phyloP scores from a whole-genome alignment of 768 basidiomycete species.

The Tephrocybe sp. region DNA sequence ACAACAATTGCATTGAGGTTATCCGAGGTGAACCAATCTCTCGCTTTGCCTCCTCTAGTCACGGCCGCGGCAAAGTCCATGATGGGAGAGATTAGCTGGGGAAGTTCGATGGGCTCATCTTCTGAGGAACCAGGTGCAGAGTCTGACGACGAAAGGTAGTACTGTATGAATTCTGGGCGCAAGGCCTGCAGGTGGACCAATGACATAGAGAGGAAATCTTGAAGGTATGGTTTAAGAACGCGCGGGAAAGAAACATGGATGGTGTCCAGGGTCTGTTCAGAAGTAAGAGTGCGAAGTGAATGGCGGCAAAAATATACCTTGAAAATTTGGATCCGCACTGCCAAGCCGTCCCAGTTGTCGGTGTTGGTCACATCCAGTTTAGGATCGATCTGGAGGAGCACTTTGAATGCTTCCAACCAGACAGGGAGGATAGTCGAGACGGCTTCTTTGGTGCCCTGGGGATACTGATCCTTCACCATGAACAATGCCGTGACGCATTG shows the following conservation, averaged over 20 bases:
- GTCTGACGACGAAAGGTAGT: conserved; percentile 58
- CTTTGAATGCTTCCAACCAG: conserved; percentile 91
- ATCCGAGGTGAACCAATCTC: conserved; percentile 57
- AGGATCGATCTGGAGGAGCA: conserved; percentile 67
- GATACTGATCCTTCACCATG: conserved; percentile 94
- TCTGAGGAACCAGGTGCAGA: conserved; percentile 67
- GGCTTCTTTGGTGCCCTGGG: conserved; percentile 83
- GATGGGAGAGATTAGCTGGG: conserved; percentile 74
- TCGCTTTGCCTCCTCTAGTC: conserved; percentile 62
- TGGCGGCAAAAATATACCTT: conserved; percentile 49
- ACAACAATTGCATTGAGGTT: conserved; percentile 53
- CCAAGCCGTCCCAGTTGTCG: conserved; percentile 78
- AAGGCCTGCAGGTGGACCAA: conserved; percentile 60
- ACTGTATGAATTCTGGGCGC: conserved; percentile 58
- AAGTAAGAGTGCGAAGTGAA: neutral
- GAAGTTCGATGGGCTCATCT: conserved; percentile 73
- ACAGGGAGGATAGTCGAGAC: conserved; percentile 76
- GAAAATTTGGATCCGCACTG: conserved; percentile 82
- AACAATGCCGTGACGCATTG: conserved; percentile 89
- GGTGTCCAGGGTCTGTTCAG: conserved; percentile 68
- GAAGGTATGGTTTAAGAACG: conserved; percentile 61
- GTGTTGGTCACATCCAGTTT: conserved; percentile 56
- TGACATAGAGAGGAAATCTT: conserved; percentile 56
- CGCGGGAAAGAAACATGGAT: conserved; percentile 84
- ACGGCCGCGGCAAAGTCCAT: conserved; percentile 77